phyloP scores from a whole-genome alignment of 2,329 filamentous ascomycete genomes.

The Claviceps africana region DNA sequence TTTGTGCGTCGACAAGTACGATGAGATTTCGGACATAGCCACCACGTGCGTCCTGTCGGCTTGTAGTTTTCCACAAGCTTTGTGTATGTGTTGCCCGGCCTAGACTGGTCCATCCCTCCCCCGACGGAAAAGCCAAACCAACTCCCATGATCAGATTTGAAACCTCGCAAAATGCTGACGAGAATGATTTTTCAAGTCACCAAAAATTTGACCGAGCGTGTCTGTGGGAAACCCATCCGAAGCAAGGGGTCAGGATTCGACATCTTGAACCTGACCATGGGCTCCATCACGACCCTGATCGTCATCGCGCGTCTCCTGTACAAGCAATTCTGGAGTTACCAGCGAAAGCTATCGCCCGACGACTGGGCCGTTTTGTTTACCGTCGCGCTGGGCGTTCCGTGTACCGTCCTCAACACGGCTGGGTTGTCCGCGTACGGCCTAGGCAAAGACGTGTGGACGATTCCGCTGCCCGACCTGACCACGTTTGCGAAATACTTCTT shows the following conservation, averaged over 20 bases:
- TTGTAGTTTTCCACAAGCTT: slow-evolving; percentile 13
- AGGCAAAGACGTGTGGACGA: slow-evolving; percentile 22
- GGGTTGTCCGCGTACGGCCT: slow-evolving; percentile 15
- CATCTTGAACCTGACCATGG: slow-evolving; percentile 8
- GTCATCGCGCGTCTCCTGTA: slow-evolving; percentile 10
- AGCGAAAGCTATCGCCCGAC: slow-evolving; percentile 17
- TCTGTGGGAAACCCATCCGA: slow-evolving; percentile 2
- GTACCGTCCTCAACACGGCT: slow-evolving; percentile 11
- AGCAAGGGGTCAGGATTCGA: slow-evolving; percentile 2
- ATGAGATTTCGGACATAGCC: slow-evolving; percentile 10
- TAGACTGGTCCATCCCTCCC: background rate
- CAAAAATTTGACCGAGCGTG: slow-evolving; percentile 2
- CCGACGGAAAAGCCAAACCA: background rate
- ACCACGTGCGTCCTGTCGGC: slow-evolving; percentile 11
- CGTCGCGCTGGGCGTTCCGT: slow-evolving; percentile 11
- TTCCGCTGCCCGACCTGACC: slow-evolving; percentile 10
- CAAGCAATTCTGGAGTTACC: slow-evolving; percentile 16
- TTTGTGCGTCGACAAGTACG: slow-evolving; percentile 23
- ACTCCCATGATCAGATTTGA: too few relatives aligned
- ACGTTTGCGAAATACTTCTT: slow-evolving; percentile 18
- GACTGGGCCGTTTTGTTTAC: slow-evolving; percentile 15
- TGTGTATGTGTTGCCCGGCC: slow-evolving; percentile 11
- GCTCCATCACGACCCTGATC: slow-evolving; percentile 8
- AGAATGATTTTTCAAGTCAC: background rate
- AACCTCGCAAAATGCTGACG: background rate